Percentiles rank a stretch among this genome's conserved stretches.
phyloP scores from a whole-genome alignment of 2,329 filamentous ascomycete genomes.

The Hortaea sp. region DNA sequence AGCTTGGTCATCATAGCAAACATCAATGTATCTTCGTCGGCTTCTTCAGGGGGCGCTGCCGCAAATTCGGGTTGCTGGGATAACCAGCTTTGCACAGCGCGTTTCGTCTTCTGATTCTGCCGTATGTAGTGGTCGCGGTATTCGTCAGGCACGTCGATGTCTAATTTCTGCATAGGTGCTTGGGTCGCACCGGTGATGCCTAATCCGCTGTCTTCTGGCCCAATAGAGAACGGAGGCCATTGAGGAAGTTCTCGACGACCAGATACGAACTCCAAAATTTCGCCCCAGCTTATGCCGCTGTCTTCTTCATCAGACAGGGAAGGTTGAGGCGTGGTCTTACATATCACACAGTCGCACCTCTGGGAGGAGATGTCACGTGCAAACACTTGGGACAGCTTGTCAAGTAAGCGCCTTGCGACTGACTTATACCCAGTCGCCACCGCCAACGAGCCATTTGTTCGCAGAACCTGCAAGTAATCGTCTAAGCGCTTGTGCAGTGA shows the following conservation, averaged over 20 bases:
- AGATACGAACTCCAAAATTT: conserved; percentile 86
- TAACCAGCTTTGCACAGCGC: conserved; percentile 86
- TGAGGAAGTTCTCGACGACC: conserved; percentile 74
- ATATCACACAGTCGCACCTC: conserved; percentile 80
- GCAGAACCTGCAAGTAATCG: conserved; percentile 73
- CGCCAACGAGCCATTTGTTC: conserved; percentile 77
- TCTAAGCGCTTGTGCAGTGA: conserved; percentile 76
- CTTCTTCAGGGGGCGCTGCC: conserved; percentile 69
- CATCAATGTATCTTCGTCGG: conserved; percentile 85
- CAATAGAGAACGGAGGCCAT: conserved; percentile 78
- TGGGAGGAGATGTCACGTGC: conserved; percentile 81
- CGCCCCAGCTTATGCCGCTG: conserved; percentile 81
- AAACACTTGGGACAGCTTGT: conserved; percentile 89
- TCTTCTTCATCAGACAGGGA: conserved; percentile 42
- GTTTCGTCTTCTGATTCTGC: conserved; percentile 84
- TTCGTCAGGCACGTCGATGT: conserved; percentile 88
- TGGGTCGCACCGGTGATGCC: conserved; percentile 45
- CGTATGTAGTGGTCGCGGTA: conserved; percentile 86
- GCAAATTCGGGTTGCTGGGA: conserved; percentile 65
- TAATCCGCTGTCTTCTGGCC: conserved; percentile 46
- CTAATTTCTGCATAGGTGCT: conserved; percentile 64
- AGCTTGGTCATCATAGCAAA: conserved; percentile 91
- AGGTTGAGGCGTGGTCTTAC: conserved; percentile 41
- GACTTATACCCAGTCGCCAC: conserved; percentile 93
- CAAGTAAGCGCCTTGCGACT: conserved; percentile 78